These are phyloP conservation scores for Xylariaceae sp. DNA, from an alignment of 2,329 filamentous ascomycete species.

Conservation along the genomic window DNA sequence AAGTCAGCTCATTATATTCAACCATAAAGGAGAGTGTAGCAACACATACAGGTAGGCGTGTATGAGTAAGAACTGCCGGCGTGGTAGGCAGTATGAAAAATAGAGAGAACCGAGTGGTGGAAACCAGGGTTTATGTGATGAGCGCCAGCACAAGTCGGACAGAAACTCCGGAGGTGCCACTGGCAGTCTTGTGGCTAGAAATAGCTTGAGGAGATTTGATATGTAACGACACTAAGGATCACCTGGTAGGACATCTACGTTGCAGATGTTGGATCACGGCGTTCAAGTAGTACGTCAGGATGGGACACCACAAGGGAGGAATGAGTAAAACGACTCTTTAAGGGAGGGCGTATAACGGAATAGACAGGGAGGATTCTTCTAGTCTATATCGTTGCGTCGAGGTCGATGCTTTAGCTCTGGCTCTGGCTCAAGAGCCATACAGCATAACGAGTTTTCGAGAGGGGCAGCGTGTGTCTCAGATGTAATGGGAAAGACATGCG, in stretches of 20 bases:
- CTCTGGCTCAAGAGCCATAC: constrained; percentile 10
- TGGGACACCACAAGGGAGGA: constrained; percentile 20
- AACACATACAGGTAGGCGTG: constrained; percentile 1
- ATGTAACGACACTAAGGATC: background rate
- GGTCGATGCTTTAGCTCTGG: constrained; percentile 17
- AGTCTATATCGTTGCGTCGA: constrained; percentile 17
- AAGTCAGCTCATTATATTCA: constrained; percentile 1
- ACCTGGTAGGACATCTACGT: constrained; percentile 7
- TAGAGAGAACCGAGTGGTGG: background rate
- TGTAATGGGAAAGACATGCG: constrained; percentile 15
- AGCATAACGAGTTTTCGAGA: constrained; percentile 10
- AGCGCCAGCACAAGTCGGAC: background rate
- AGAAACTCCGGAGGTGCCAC: background rate
- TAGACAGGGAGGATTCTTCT: constrained; percentile 1
- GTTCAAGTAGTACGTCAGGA: constrained; percentile 21
- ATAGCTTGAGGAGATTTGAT: background rate
- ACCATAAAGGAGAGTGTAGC: background rate
- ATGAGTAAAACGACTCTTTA: background rate
- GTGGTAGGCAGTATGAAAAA: background rate
- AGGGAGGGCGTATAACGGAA: background rate
- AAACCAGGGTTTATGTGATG: background rate
- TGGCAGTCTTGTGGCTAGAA: background rate
- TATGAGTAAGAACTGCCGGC: background rate
- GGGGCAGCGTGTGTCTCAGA: constrained; percentile 23
- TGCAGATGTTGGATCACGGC: constrained; percentile 8